Conservation (phyloP, 2,329 filamentous ascomycete species). For the Calonectria naviculata region DNA sequence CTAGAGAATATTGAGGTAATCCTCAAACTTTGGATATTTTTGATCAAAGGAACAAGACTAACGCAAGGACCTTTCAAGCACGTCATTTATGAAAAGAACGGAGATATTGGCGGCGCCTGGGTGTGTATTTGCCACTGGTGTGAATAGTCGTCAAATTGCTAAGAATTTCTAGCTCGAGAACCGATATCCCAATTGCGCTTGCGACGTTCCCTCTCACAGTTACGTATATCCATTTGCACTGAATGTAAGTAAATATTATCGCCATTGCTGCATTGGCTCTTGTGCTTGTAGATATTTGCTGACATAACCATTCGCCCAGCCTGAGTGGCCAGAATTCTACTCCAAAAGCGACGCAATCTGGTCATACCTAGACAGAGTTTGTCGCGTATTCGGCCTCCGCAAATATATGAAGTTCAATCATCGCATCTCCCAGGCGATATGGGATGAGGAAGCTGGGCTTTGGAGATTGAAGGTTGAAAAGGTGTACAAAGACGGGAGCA, state of each 20-base stretch:
- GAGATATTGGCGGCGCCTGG: neutral
- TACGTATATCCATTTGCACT: neutral
- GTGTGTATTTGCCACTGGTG: neutral
- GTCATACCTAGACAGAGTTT: neutral
- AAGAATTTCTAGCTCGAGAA: neutral
- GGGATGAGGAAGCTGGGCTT: neutral
- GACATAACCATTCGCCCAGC: neutral
- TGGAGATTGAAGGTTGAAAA: neutral
- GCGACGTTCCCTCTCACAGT: neutral
- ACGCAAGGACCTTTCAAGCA: neutral
- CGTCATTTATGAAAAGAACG: neutral
- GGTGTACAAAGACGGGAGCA: neutral
- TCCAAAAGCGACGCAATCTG: neutral
- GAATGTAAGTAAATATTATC: neutral
- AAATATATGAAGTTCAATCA: neutral
- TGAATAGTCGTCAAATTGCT: neutral
- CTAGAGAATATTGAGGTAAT: neutral
- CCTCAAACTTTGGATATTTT: neutral
- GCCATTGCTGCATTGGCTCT: neutral
- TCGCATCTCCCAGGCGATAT: neutral
- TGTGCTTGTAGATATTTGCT: neutral
- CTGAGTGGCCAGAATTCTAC: neutral
- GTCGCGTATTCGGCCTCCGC: neutral
- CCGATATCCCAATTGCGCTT: neutral
- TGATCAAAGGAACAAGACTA: neutral